Evolutionary conservation across 345 rosid species (phyloP), one percentile per base, ranked within the genome.

Genomic region (Brassica carinata): DNA sequence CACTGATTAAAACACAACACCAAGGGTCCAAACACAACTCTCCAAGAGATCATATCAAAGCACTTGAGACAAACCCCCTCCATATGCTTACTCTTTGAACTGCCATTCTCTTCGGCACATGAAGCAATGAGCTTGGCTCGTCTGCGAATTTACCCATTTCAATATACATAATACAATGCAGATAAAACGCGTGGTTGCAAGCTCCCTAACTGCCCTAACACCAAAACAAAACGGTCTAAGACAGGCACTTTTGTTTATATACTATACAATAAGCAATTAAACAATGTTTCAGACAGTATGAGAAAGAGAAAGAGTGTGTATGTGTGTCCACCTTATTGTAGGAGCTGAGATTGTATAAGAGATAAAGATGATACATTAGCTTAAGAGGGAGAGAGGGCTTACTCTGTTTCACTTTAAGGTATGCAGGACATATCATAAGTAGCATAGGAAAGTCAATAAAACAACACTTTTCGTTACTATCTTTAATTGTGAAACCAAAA

Each of bases 101-200:
- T 88, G 90, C 96, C 93, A 91, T 73, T 89, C 94, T 64, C 94
- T 81, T 7, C 96, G 88, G 85, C 98, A 91, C 97, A 93, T 93
- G 8, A 94, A 96, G 38, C 97, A 92, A 77, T 89, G 97, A 30
- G 99, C 98, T 87, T 90, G 96, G 78, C 93, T 80, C 48, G 94
- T 83, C 79, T 96, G 96, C 2, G 96, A 92, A 80, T 89, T 92
- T 76, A 93, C 99, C 98, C 97, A 93, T 76, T 93, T 96, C 87
- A 93, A 84, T 83, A 93, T 89, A 89, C 26, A 23, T 23, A 23
- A 23, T 23, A 23, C 98, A 93, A 74, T 93, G 99, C 78, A 95
- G 96, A 85, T 95, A 98, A 84, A 93, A 90, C 9, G 92, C 93
- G 73, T 86, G 93, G 84, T 89, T 91, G 83, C 94, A 89, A 58